Evolutionary conservation across 768 basidiomycete genomes (phyloP).

Genomic region (Polyporus arcularius): DNA sequence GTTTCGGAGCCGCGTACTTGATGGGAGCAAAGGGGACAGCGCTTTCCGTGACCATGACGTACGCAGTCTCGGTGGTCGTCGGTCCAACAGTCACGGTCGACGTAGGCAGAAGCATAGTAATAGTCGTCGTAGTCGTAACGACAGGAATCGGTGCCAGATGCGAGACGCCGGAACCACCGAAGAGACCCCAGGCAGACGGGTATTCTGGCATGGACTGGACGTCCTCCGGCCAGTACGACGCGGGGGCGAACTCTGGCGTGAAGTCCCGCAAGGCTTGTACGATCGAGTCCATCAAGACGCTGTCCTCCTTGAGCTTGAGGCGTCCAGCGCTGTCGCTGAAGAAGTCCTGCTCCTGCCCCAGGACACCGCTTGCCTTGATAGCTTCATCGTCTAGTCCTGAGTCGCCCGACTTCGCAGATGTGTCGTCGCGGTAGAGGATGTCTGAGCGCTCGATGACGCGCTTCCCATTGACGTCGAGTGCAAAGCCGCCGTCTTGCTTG

Average conservation of each 20-base stretch:
- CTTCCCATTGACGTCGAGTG: conserved; percentile 62
- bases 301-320: conserved; percentile 3
- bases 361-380: neutral
- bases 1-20: conserved; percentile 1
- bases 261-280: neutral
- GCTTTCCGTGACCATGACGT: conserved; percentile 11
- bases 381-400: neutral
- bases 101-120: neutral
- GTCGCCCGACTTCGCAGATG: conserved; percentile 10
- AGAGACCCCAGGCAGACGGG: neutral
- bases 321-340: neutral
- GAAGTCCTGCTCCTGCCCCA: neutral
- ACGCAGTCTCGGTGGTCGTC: conserved; percentile 10
- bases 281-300: neutral
- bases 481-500: conserved; percentile 62
- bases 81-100: conserved; percentile 9
- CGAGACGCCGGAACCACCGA: neutral
- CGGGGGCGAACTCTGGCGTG: conserved; percentile 2
- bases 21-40: conserved; percentile 2
- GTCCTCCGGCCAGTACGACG: neutral
- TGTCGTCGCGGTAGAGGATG: conserved; percentile 58
- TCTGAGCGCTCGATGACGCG: conserved; percentile 54
- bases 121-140: conserved; percentile 1
- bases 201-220: conserved; percentile 6
- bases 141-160: neutral